Base-by-base conservation (phyloP, 768 basidiomycete genomes). In the Kwoniella bestiolae region DNA sequence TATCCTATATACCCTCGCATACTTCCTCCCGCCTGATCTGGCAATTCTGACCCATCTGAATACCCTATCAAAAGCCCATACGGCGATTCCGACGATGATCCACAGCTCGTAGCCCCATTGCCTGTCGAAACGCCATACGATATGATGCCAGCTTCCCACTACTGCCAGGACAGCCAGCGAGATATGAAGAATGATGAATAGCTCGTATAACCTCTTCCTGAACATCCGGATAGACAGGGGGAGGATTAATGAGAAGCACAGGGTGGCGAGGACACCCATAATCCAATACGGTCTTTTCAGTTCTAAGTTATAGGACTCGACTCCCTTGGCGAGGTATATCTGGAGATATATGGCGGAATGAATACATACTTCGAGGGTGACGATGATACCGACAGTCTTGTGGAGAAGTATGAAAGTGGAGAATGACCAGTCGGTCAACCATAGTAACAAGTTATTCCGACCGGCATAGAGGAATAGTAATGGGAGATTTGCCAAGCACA, bases 381-480 rank as follows among this genome's bases (percentile, higher is more conserved):
- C 58, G n/a, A 63, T n/a, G 2, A 59, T 26, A 7, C 56, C 68
- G 34, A 69, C 51, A 47, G 46, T 50, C 12, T 60, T 59, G 38
- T 69, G 68, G 6, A 62, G n/a, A 18, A 67, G 35, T 41, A 66
- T 57, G 57, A 63, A 59, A 6, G 65, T 63, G 5, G 69, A 60
- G 23, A 52, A 59, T 8, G 69, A 67, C 69, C 69, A 70, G 23
- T 66, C 56, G 26, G 34, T 63, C n/a, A 70, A 26, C 47, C 49
- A 70, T 23, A 70, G 56, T 5, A 70, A 52, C 7, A 70, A 35
- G 41, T 70, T 63, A 51, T 70, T 70, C 9, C 69, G 65, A 3
- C 63, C 65, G n/a, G 69, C 60, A 23, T 52, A 63, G 0, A 70
- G 56, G 38, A 63, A 59, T n/a, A 66, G 56, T 21, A 70, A 52